These are phyloP conservation scores for Barnettozyma pratensis DNA, from an alignment of 805 yeast genomes.

Conservation along the genomic window DNA sequence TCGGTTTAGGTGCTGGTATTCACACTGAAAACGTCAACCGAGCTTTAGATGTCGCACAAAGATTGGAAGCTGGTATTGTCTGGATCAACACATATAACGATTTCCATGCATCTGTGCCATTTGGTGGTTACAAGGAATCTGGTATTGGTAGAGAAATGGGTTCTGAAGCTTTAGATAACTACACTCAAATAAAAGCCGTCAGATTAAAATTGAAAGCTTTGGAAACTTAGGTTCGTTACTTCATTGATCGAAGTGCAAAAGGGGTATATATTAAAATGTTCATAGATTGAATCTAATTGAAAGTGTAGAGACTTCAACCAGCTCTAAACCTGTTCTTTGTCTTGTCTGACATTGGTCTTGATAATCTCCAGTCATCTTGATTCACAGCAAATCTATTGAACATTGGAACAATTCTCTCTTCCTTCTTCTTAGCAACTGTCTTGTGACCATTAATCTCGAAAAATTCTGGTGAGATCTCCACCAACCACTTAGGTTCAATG, in stretches of 20 bases:
- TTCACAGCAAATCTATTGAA: conserved; percentile 8
- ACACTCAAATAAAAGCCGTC: conserved; percentile 71
- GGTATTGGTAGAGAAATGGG: conserved; percentile 91
- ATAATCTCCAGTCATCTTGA: conserved; percentile 11
- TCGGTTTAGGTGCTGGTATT: conserved; percentile 79
- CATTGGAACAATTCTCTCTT: conserved; percentile 11
- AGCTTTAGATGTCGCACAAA: conserved; percentile 58
- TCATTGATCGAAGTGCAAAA: conserved; percentile 5
- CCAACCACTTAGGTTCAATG: conserved; percentile 79
- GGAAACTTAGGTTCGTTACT: conserved; percentile 5
- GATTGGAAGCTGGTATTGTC: conserved; percentile 68
- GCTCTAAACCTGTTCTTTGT: conserved; percentile 7
- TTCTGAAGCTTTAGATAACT: conserved; percentile 67
- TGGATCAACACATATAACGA: conserved; percentile 81
- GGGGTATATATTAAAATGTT: too few relatives aligned
- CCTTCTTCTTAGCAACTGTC: conserved; percentile 12
- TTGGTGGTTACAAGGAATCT: conserved; percentile 76
- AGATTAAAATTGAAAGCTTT: conserved; percentile 38
- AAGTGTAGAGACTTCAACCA: not conserved
- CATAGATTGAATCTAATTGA: too few relatives aligned
- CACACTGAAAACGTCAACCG: conserved; percentile 61
- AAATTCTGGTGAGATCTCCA: conserved; percentile 9
- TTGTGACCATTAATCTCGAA: conserved; percentile 11
- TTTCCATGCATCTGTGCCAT: conserved; percentile 70
- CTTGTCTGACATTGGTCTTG: conserved; percentile 7